These are phyloP conservation scores for Thielaviopsis punctulata DNA, from an alignment of 2,329 filamentous ascomycete genomes.

Conservation along the genomic window DNA sequence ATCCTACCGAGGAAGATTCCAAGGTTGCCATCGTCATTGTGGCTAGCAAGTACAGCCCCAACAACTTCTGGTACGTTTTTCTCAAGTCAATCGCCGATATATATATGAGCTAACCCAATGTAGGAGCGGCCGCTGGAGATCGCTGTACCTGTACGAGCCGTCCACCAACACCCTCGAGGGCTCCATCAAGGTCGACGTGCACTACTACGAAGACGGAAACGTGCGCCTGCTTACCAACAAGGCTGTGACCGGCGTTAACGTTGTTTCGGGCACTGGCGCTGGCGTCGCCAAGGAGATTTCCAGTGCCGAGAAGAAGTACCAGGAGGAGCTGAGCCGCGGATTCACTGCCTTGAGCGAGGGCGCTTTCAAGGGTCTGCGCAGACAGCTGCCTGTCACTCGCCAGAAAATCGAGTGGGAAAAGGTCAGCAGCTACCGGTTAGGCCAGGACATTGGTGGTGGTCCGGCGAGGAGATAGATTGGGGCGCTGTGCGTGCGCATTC, in stretches of 20 bases:
- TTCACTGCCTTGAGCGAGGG: constrained; percentile 83
- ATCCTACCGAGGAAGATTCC: constrained; percentile 58
- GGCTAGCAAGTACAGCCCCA: constrained; percentile 91
- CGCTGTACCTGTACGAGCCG: constrained; percentile 63
- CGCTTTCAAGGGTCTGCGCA: constrained; percentile 79
- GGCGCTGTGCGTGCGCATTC: background rate
- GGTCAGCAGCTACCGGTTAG: constrained; percentile 77
- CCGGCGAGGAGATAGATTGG: constrained; percentile 33
- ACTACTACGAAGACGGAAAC: constrained; percentile 99
- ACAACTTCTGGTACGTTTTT: constrained; percentile 71
- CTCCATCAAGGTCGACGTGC: constrained; percentile 80
- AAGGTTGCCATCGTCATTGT: constrained; percentile 70
- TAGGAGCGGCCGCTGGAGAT: constrained; percentile 94
- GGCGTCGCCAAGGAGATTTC: constrained; percentile 67
- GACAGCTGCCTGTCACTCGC: constrained; percentile 87
- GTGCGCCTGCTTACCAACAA: constrained; percentile 87
- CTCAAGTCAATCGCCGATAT: background rate
- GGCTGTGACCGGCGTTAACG: constrained; percentile 38
- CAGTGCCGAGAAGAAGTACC: constrained; percentile 72
- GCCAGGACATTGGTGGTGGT: constrained; percentile 60
- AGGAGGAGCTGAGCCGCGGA: constrained; percentile 85
- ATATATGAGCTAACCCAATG: background rate
- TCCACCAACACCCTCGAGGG: constrained; percentile 54
- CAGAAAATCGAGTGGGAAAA: constrained; percentile 99
- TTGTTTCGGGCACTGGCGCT: constrained; percentile 45